Evolutionary conservation across 352 stramenopile genomes (phyloP).

Genomic region (Pseudoperonospora humuli): DNA sequence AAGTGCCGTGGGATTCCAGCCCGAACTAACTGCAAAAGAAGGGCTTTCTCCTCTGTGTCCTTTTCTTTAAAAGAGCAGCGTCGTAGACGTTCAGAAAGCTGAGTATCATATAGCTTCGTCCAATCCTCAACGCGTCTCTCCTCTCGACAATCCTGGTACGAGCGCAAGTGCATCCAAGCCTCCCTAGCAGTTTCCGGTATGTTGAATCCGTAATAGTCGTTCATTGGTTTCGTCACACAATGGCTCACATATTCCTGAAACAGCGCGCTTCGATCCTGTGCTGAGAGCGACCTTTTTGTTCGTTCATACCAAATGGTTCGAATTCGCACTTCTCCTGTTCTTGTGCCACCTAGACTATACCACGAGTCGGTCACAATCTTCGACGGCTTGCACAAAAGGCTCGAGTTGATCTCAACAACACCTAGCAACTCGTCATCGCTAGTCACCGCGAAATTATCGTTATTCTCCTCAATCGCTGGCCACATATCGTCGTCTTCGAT

Average conservation of each 20-base stretch:
- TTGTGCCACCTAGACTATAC: conserved; percentile 42
- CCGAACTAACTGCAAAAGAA: conserved; percentile 33
- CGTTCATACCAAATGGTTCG: conserved; percentile 43
- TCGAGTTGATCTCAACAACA: conserved; percentile 42
- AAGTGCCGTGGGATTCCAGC: conserved; percentile 55
- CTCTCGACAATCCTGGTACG: conserved; percentile 70
- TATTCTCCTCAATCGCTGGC: conserved; percentile 10
- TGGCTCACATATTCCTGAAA: conserved; percentile 35
- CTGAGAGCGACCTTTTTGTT: conserved; percentile 7
- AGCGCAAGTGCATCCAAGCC: conserved; percentile 57
- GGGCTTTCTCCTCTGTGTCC: conserved; percentile 22
- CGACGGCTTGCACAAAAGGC: conserved; percentile 26
- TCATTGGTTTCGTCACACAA: conserved; percentile 18
- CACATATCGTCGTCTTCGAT: conserved; percentile 14
- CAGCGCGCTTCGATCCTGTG: conserved; percentile 25
- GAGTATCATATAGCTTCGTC: conserved; percentile 37
- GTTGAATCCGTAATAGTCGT: conserved; percentile 63
- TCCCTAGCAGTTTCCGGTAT: conserved; percentile 29
- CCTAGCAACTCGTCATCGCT: conserved; percentile 44
- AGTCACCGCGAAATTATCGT: not conserved
- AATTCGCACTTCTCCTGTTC: conserved; percentile 56
- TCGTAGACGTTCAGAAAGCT: conserved; percentile 33
- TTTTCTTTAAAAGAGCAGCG: conserved; percentile 26
- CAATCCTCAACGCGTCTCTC: conserved; percentile 58
- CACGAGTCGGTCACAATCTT: conserved; percentile 43